These are phyloP conservation scores for Papiliotrema fonsecae DNA, from an alignment of 1,284 basidiomycete species.

Conservation along the genomic window DNA sequence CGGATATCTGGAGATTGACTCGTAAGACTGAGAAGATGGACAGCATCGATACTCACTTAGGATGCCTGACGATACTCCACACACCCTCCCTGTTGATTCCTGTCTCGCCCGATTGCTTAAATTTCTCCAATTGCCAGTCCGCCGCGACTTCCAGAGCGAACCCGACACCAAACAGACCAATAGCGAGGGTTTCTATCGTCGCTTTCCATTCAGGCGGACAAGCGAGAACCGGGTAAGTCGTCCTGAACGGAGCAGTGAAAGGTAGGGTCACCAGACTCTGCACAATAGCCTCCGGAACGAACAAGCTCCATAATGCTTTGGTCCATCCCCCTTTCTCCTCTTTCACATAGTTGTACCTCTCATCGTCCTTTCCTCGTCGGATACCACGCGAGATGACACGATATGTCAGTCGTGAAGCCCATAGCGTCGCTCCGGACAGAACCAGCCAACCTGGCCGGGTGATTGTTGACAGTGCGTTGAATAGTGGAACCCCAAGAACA, in stretches of 20 bases:
- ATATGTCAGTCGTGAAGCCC: slow-evolving; percentile 20
- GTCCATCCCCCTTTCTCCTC: slow-evolving; percentile 7
- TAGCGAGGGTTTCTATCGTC: slow-evolving; percentile 11
- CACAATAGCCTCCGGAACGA: slow-evolving; percentile 17
- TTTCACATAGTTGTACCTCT: slow-evolving; percentile 15
- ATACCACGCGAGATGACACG: slow-evolving; percentile 13
- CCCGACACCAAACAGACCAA: slow-evolving; percentile 14
- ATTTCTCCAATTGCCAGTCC: slow-evolving; percentile 18
- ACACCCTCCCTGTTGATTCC: slow-evolving; percentile 18
- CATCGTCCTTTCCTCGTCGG: slow-evolving; percentile 14
- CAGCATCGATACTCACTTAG: slow-evolving; percentile 15
- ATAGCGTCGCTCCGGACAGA: slow-evolving; percentile 20
- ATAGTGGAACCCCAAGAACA: slow-evolving; percentile 9
- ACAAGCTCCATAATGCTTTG: neutral
- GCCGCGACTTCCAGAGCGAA: slow-evolving; percentile 18
- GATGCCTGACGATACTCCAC: slow-evolving; percentile 30
- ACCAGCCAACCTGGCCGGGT: slow-evolving; percentile 16
- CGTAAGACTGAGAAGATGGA: neutral
- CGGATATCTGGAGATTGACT: neutral
- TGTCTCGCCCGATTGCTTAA: slow-evolving; percentile 12
- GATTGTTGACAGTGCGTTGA: slow-evolving; percentile 11
- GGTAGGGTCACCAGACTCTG: slow-evolving; percentile 23
- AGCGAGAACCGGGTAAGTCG: slow-evolving; percentile 4
- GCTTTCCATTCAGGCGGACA: slow-evolving; percentile 4
- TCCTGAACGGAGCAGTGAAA: slow-evolving; percentile 20